phyloP scores from a whole-genome alignment of 257 asterid genomes.

The Dorcoceras hygrometricum region DNA sequence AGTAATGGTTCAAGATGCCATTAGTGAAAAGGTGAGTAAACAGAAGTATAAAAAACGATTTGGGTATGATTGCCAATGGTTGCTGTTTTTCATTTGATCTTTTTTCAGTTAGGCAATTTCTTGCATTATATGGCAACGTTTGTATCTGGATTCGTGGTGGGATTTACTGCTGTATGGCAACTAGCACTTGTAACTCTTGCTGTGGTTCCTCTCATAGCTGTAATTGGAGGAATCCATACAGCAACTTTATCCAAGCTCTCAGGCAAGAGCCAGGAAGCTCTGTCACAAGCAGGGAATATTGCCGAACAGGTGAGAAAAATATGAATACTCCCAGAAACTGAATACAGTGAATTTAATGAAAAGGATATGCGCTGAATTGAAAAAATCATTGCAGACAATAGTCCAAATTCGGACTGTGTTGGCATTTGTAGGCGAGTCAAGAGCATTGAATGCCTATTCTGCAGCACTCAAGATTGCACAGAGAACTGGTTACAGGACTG shows the following conservation, averaged over 20 bases:
- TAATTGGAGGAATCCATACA: conserved; percentile 74
- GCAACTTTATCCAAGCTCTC: conserved; percentile 68
- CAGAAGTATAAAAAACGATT: background rate
- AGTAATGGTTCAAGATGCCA: conserved; percentile 89
- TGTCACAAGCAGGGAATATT: conserved; percentile 89
- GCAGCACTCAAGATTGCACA: conserved; percentile 65
- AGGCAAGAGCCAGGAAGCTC: conserved; percentile 71
- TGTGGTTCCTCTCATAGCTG: conserved; percentile 89
- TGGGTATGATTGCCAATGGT: background rate
- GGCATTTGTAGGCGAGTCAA: conserved; percentile 83
- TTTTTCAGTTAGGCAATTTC: conserved; percentile 83
- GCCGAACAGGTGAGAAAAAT: conserved; percentile 62
- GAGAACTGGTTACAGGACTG: conserved; percentile 68
- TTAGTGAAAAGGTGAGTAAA: conserved; percentile 75
- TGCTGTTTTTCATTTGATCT: background rate
- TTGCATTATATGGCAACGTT: conserved; percentile 93
- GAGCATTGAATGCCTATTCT: conserved; percentile 72
- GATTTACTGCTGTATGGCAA: conserved; percentile 91
- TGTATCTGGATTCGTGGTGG: conserved; percentile 88
- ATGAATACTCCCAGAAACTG: background rate
- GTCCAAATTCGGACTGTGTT: conserved; percentile 77
- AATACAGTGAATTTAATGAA: background rate
- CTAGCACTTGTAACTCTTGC: conserved; percentile 78
- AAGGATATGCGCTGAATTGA: conserved; percentile 21
- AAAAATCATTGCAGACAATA: conserved; percentile 53